Base-by-base conservation (phyloP, 768 basidiomycete genomes). In the Hericium alpestre region DNA sequence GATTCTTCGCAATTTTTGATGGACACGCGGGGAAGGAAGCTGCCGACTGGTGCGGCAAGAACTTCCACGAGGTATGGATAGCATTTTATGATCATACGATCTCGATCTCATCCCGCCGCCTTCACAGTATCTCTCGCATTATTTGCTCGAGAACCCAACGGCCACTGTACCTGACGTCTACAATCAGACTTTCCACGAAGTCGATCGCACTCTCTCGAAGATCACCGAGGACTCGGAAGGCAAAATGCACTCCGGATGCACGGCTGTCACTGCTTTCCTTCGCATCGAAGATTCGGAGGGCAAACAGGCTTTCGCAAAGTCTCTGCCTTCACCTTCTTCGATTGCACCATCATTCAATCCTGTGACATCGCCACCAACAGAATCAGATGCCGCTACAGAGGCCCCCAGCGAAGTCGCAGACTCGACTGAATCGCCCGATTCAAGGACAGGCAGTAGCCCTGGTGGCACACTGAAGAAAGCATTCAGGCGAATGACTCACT, bases 11-110 rank as follows among this genome's bases (percentile, higher is more conserved):
- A 6, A 84, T 99, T 48, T 99, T 98, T 65, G 96, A 99, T 65
- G 96, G 96, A 2, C 96, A 99, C 69, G 96, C 96, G 1, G 96
- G 96, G 16, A 98, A 95, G 69, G 91, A 97, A 65, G 94, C 95
- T 38, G 96, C 96, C 25, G 96, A 99, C 70, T 98, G 95, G 94
- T 98, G 96, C 71, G 96, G 96, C 46, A 77, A 80, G 64, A 85
- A 98, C 69, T 99, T 99, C 72, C 93, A 98, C 67, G 84, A 93
- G 76, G 93, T 86, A 67, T 58, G 75, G 46, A 18, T 23, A 27
- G 20, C 38, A 10, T 41, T 40, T 39, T 37, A 32, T 37, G 22
- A 48, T 51, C 10, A n/a, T 54, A 6, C 15, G 23, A 38, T 27
- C 39, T 38, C 22, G 11, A 53, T 23, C 22, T 53, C 39, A 25